A percentile compares a stretch with the other conserved stretches of the same genome.
These are phyloP conservation scores for Tetracladium maxilliforme DNA, from an alignment of 2,329 filamentous ascomycete species.

Conservation along the genomic window DNA sequence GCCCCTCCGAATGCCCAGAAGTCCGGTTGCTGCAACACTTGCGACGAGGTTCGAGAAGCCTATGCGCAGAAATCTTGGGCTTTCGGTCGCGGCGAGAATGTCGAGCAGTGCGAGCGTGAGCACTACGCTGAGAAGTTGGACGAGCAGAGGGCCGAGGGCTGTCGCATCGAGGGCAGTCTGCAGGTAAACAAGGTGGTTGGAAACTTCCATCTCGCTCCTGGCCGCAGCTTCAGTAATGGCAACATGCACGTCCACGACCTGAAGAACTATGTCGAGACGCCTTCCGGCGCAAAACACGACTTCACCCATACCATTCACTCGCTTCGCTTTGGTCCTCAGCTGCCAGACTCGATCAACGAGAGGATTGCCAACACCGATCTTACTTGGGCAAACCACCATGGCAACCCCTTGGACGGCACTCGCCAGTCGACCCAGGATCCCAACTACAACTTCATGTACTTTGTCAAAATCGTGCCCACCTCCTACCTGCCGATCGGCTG, in stretches of 20 bases:
- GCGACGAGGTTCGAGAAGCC: constrained; percentile 89
- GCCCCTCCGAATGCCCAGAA: constrained; percentile 59
- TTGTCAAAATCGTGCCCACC: constrained; percentile 94
- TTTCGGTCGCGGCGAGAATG: constrained; percentile 80
- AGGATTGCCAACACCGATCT: constrained; percentile 39
- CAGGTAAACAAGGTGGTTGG: constrained; percentile 97
- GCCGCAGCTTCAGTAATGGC: constrained; percentile 87
- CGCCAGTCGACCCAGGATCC: constrained; percentile 65
- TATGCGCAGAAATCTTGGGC: constrained; percentile 86
- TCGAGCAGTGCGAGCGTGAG: constrained; percentile 91
- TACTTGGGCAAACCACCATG: constrained; percentile 76
- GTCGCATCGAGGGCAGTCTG: constrained; percentile 80
- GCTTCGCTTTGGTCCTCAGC: constrained; percentile 82
- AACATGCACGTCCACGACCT: constrained; percentile 97
- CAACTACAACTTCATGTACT: constrained; percentile 97
- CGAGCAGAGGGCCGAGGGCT: constrained; percentile 79
- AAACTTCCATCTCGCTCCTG: constrained; percentile 96
- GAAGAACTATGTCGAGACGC: constrained; percentile 79
- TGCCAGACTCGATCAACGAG: constrained; percentile 55
- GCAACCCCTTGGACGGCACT: constrained; percentile 78
- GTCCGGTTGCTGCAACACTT: constrained; percentile 89
- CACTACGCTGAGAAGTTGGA: constrained; percentile 85
- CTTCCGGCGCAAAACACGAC: constrained; percentile 57
- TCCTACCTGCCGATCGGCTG: constrained; percentile 88
- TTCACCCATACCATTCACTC: constrained; percentile 84